Evolutionary conservation across 2,329 filamentous ascomycete genomes (phyloP).

Genomic region (Mariannaea sp.): DNA sequence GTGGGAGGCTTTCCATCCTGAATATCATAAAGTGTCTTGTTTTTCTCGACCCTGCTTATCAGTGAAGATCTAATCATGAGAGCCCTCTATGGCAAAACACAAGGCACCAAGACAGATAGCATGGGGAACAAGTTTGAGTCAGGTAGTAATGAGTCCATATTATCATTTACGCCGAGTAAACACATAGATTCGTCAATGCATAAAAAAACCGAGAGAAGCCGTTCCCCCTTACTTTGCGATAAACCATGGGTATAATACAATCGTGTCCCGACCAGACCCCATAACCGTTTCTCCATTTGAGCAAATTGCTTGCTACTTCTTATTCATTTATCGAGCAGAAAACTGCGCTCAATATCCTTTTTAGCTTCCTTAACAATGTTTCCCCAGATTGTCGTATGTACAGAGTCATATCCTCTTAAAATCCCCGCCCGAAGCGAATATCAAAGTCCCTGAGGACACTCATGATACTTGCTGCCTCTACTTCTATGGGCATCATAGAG

Average conservation of each 20-base stretch:
- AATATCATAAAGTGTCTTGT: no score
- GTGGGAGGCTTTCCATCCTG: no score
- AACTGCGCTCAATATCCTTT: slow-evolving; percentile 22
- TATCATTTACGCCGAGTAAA: slow-evolving; percentile 18
- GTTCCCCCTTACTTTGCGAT: slow-evolving; percentile 27
- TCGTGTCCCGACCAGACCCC: slow-evolving; percentile 35
- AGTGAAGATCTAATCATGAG: no score
- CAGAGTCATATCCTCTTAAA: slow-evolving; percentile 31
- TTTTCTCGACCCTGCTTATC: no score
- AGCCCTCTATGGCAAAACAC: not conserved
- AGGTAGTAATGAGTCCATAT: not conserved
- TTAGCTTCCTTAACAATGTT: slow-evolving; percentile 9
- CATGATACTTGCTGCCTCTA: slow-evolving; percentile 85
- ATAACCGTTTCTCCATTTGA: slow-evolving; percentile 26
- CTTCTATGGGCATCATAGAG: slow-evolving; percentile 68
- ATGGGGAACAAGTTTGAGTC: not conserved
- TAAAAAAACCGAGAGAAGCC: slow-evolving; percentile 28
- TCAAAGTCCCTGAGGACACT: slow-evolving; percentile 83
- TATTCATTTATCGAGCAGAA: slow-evolving; percentile 15
- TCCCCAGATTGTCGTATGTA: not conserved
- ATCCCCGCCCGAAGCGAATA: slow-evolving; percentile 65
- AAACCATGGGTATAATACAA: slow-evolving; percentile 41
- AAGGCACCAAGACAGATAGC: slow-evolving; percentile 2
- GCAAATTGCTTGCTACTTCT: slow-evolving; percentile 22
- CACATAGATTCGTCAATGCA: slow-evolving; percentile 37